Evolutionary conservation across 768 basidiomycete genomes (phyloP).

Genomic region (Mycena leptocephala): DNA sequence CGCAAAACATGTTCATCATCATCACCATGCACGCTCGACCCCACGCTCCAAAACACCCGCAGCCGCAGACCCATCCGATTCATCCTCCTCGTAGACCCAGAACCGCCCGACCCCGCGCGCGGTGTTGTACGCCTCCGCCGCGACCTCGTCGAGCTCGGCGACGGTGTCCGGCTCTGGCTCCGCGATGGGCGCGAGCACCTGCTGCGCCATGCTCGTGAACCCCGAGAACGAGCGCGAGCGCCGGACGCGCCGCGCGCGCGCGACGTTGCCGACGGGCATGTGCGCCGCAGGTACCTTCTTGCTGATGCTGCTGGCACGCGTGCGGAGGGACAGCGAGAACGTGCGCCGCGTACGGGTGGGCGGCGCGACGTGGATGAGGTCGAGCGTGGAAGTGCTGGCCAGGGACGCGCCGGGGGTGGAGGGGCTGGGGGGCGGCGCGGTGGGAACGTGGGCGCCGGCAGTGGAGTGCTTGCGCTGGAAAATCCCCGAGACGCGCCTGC

Average conservation of each 20-base stretch:
- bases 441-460: neutral
- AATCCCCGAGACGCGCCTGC: conserved; percentile 28
- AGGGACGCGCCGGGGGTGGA: neutral
- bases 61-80: neutral
- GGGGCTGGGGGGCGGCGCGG: conserved; percentile 7
- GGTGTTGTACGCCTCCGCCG: conserved; percentile 14
- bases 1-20: neutral
- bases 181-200: conserved; percentile 4
- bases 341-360: neutral
- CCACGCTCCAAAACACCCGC: conserved; percentile 18
- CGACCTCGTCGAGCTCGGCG: neutral
- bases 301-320: neutral
- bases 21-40: neutral
- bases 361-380: neutral
- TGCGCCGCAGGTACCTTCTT: neutral
- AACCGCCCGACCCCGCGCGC: conserved; percentile 4
- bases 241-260: conserved; percentile 14
- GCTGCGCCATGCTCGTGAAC: conserved; percentile 30
- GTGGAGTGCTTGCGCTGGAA: conserved; percentile 28
- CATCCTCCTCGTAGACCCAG: conserved; percentile 13
- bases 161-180: neutral
- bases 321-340: conserved; percentile 28
- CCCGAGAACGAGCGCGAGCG: conserved; percentile 34
- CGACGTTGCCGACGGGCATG: conserved; percentile 3
- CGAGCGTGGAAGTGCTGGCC: neutral